phyloP scores from a whole-genome alignment of 2,329 filamentous ascomycete genomes.

The Elsinoe perseae region DNA sequence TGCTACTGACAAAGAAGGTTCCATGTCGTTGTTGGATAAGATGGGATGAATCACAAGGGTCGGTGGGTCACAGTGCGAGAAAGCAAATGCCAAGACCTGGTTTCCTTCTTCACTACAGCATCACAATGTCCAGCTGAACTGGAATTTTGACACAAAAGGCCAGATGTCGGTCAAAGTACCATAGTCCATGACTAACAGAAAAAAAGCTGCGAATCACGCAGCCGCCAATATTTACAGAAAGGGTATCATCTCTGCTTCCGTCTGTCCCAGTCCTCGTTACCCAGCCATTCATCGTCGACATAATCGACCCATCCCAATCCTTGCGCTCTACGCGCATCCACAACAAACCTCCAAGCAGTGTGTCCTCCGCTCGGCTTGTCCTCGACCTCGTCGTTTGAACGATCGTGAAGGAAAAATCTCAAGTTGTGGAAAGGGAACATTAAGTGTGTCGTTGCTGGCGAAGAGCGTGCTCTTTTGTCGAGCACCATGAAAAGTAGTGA shows the following conservation, averaged over 20 bases:
- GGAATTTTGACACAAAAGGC: neutral
- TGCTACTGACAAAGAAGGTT: neutral
- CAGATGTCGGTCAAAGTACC: neutral
- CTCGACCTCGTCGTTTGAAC: neutral
- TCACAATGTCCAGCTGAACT: too few species aligned
- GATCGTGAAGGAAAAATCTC: neutral
- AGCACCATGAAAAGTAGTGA: constrained; percentile 4
- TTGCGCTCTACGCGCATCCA: neutral
- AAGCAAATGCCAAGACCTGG: neutral
- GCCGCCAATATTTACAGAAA: constrained; percentile 12
- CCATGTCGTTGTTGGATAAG: neutral
- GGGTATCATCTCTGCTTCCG: constrained; percentile 8
- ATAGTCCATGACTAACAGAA: neutral
- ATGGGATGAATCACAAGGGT: neutral
- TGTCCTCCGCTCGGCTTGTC: neutral
- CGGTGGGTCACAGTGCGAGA: neutral
- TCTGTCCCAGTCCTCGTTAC: constrained; percentile 1
- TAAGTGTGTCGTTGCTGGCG: neutral
- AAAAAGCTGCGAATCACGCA: neutral
- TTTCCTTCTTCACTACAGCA: neutral
- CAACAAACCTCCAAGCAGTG: too few species aligned
- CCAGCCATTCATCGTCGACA: constrained; percentile 1
- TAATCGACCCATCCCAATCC: constrained; percentile 7
- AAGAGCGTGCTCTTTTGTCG: neutral
- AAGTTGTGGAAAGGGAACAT: neutral